Evolutionary conservation across 495 filamentous ascomycete genomes (phyloP).

Genomic region (Aspergillus bertholletiae): DNA sequence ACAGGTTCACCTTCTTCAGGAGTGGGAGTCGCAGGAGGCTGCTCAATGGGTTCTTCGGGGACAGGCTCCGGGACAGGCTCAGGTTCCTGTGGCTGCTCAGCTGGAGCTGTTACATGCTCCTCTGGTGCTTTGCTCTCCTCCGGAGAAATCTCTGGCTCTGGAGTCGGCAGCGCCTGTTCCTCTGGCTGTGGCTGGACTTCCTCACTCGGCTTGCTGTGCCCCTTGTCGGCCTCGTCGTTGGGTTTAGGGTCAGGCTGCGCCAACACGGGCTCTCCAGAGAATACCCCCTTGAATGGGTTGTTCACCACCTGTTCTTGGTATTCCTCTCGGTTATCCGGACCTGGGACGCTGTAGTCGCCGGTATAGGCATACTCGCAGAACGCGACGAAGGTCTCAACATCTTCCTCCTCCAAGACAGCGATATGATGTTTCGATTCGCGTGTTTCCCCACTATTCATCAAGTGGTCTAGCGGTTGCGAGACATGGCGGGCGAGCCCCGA

Average conservation of each 20-base stretch:
- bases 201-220: not conserved
- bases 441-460: conserved; percentile 45
- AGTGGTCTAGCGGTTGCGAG: conserved; percentile 42
- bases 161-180: not conserved
- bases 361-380: conserved; percentile 50
- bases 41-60: conserved; percentile 1
- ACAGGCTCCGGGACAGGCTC: not conserved
- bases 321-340: conserved; percentile 24
- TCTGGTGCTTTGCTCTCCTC: not conserved
- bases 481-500: conserved; percentile 44
- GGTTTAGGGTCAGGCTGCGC: conserved; percentile 11
- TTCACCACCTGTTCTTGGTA: conserved; percentile 11
- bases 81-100: not conserved
- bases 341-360: conserved; percentile 42
- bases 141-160: not conserved
- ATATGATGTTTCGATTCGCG: conserved; percentile 43
- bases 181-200: not conserved
- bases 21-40: not conserved
- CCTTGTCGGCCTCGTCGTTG: conserved; percentile 9
- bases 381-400: conserved; percentile 44
- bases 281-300: conserved; percentile 18
- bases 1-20: conserved; percentile 8
- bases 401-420: conserved; percentile 42
- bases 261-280: conserved; percentile 4
- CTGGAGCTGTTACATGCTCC: not conserved